Evolutionary conservation across 495 filamentous ascomycete species (phyloP).

Genomic region (Penicillium manginii): DNA sequence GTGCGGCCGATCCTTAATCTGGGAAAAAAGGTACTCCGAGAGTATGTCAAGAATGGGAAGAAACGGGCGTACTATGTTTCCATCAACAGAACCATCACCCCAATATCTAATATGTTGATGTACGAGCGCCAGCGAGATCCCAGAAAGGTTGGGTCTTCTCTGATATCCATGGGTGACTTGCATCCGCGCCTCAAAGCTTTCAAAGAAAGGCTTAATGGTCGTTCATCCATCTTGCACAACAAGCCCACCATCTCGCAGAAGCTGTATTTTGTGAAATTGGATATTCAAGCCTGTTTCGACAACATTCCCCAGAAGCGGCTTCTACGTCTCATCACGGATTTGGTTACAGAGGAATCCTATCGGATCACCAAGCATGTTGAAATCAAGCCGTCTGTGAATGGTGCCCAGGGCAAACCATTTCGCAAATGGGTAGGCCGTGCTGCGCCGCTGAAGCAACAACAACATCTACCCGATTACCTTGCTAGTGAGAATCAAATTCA

Average conservation of each 20-base stretch:
- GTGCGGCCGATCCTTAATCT: conserved; percentile 89
- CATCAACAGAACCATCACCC: conserved; percentile 80
- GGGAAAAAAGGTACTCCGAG: conserved; percentile 59
- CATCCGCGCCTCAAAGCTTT: conserved; percentile 76
- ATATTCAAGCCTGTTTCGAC: conserved; percentile 92
- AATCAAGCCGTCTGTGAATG: conserved; percentile 48
- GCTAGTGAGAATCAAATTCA: conserved; percentile 40
- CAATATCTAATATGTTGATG: conserved; percentile 74
- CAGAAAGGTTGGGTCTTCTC: conserved; percentile 66
- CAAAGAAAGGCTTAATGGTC: conserved; percentile 35
- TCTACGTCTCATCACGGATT: conserved; percentile 63
- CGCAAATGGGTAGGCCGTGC: conserved; percentile 69
- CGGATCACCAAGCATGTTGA: conserved; percentile 75
- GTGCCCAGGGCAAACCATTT: conserved; percentile 46
- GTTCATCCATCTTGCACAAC: neutral
- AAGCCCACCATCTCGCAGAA: conserved; percentile 15
- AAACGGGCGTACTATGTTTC: conserved; percentile 61
- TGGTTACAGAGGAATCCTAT: conserved; percentile 70
- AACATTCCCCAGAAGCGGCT: conserved; percentile 84
- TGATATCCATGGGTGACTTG: conserved; percentile 83
- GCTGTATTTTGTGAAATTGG: conserved; percentile 87
- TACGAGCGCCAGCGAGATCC: conserved; percentile 74
- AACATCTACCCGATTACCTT: conserved; percentile 59
- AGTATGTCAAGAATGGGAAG: conserved; percentile 46
- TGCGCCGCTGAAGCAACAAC: conserved; percentile 50